Evolutionary conservation across 1,284 basidiomycete genomes (phyloP), one percentile per base, ranked within the genome.

Genomic region (Ceratorhiza oryzae-sativae): DNA sequence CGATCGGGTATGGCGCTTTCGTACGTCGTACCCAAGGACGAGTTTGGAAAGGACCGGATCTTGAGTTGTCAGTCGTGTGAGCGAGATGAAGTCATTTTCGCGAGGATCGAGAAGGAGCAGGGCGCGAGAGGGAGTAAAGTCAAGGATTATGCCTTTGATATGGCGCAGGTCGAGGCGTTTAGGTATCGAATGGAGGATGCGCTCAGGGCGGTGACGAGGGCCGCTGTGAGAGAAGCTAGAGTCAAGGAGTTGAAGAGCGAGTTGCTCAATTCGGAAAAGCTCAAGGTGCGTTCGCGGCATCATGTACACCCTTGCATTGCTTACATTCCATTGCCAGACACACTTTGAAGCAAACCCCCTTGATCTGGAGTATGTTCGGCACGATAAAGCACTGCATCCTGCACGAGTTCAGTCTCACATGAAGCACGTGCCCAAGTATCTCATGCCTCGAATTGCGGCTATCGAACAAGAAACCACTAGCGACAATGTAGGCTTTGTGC

Each of bases 131-230:
- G 90, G 32, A 89, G 88, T 71, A 87, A 91, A 75, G 86, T 98
- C 75, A 92, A 93, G 79, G 95, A 95, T 80, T 99, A 97, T 82
- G 87, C 90, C 46, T 93, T 98, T 79, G 95, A 98, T 80, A 90
- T 93, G 92, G 86, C 89, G 81, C 90, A 97, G 83, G 94, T 98
- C 48, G 95, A 98, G 77, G 95, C 94, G n/a, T 99, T 99, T 83
- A 84, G 96, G 76, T 99, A 99, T 82, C 87, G 97, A 65, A 98
- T 98, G 94, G 93, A 96, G 78, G 97, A 99, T 80, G 97, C 95
- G 1, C 80, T 99, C 76, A 85, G 94, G 75, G 87, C 90, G 63
- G 95, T 98, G 27, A 99, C 97, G 62, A 86, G 89, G 74, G 90
- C 88, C 72, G 88, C 91, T 4, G 90, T 99, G 73, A 87, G 90